A percentile compares a stretch with the other conserved stretches of the same genome.
Conservation (phyloP, 176 grass and related monocot species). For the Hsuehochloa calcarea region DNA sequence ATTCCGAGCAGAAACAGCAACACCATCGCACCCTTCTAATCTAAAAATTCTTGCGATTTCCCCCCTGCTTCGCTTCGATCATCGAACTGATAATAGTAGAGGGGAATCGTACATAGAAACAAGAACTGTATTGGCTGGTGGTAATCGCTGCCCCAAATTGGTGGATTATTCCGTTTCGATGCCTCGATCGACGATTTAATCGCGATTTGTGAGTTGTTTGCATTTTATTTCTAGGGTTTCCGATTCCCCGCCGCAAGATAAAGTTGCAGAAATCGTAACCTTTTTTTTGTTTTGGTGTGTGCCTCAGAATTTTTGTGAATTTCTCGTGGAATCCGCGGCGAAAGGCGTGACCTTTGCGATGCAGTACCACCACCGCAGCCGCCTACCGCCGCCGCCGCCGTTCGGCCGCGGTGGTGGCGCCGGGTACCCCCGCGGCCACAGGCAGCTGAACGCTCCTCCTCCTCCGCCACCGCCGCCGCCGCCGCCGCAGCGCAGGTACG, state of each 20-base stretch:
- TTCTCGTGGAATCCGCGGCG: slow-evolving; percentile 33
- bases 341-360: slow-evolving; percentile 34
- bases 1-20: slow-evolving; percentile 12
- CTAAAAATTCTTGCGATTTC: neutral
- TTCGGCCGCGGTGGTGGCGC: slow-evolving; percentile 36
- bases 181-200: slow-evolving; percentile 25
- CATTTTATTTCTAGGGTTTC: slow-evolving; percentile 35
- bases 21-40: neutral
- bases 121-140: slow-evolving; percentile 6
- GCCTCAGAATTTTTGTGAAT: slow-evolving; percentile 40
- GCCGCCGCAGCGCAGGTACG: slow-evolving; percentile 46
- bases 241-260: slow-evolving; percentile 24
- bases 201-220: slow-evolving; percentile 24
- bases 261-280: slow-evolving; percentile 35
- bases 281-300: slow-evolving; percentile 7
- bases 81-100: neutral
- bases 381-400: slow-evolving; percentile 30
- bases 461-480: neutral
- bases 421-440: slow-evolving; percentile 31
- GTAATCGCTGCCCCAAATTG: neutral
- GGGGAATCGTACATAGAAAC: neutral
- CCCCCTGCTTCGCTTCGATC: slow-evolving; percentile 3
- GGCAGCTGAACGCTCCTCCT: slow-evolving; percentile 10
- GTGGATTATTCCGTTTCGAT: slow-evolving; percentile 1
- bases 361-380: slow-evolving; percentile 48